These are phyloP conservation scores for Spathaspora gorwiae DNA, from an alignment of 805 yeast species.

Conservation along the genomic window DNA sequence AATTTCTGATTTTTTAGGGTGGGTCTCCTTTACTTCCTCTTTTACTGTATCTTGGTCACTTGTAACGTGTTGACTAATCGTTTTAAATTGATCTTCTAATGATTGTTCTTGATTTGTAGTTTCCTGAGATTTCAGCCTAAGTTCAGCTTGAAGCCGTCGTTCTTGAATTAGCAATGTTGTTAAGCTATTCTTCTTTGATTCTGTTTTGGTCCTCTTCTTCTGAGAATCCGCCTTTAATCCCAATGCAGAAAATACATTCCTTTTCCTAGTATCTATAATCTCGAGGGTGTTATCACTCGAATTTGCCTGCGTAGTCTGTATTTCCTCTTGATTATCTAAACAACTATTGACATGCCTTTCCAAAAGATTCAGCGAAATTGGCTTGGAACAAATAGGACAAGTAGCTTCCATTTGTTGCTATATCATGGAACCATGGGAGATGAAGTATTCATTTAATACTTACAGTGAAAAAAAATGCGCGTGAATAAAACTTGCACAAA, in stretches of 20 bases:
- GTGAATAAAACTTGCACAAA: too few relatives aligned
- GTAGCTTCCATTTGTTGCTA: conserved; percentile 1
- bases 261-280: not conserved
- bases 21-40: not conserved
- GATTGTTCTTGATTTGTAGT: not conserved
- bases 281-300: not conserved
- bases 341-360: conserved; percentile 40
- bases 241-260: conserved; percentile 27
- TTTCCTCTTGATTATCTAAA: conserved; percentile 27
- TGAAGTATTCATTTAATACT: not conserved
- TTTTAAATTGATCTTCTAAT: conserved; percentile 3
- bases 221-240: conserved; percentile 29
- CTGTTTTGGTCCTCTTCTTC: conserved; percentile 10
- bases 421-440: not conserved
- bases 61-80: not conserved
- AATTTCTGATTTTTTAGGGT: conserved; percentile 1
- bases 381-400: conserved; percentile 36
- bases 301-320: not conserved
- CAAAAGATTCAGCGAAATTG: conserved; percentile 18
- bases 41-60: not conserved
- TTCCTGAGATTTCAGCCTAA: conserved; percentile 10
- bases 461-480: too few relatives aligned
- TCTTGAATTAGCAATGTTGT: conserved; percentile 34
- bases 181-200: conserved; percentile 25
- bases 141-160: conserved; percentile 16